These are phyloP conservation scores for Datura wrightii DNA, from an alignment of 257 asterid species.

Conservation along the genomic window DNA sequence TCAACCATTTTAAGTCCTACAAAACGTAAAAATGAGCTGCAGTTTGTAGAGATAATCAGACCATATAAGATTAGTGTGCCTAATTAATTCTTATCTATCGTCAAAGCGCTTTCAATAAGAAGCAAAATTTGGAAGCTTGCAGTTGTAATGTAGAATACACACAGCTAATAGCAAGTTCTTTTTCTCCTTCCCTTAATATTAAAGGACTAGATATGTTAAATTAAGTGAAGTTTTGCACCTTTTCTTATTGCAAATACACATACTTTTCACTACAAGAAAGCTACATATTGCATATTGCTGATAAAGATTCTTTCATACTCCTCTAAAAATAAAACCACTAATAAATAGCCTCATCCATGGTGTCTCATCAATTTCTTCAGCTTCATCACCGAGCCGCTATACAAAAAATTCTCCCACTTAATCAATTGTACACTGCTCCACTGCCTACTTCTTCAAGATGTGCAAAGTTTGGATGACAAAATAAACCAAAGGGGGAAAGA, in stretches of 20 bases:
- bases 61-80: no score
- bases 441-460: constrained; percentile 1
- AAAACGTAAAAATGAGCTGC: no score
- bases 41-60: no score
- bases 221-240: not conserved
- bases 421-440: not conserved
- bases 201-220: not conserved
- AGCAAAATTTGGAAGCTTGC: no score
- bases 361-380: not conserved
- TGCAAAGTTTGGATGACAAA: constrained; percentile 8
- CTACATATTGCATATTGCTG: constrained; percentile 7
- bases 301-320: not conserved
- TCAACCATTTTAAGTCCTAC: no score
- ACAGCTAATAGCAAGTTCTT: no score
- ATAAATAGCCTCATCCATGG: not conserved
- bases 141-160: no score
- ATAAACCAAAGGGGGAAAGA: not conserved
- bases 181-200: not conserved
- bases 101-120: no score
- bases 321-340: not conserved
- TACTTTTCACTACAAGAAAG: not conserved
- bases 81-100: no score
- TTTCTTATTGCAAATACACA: not conserved
- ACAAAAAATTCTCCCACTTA: not conserved
- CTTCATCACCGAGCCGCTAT: not conserved